These are phyloP conservation scores for Diaporthe longicolla DNA, from an alignment of 2,329 filamentous ascomycete genomes.

Conservation along the genomic window DNA sequence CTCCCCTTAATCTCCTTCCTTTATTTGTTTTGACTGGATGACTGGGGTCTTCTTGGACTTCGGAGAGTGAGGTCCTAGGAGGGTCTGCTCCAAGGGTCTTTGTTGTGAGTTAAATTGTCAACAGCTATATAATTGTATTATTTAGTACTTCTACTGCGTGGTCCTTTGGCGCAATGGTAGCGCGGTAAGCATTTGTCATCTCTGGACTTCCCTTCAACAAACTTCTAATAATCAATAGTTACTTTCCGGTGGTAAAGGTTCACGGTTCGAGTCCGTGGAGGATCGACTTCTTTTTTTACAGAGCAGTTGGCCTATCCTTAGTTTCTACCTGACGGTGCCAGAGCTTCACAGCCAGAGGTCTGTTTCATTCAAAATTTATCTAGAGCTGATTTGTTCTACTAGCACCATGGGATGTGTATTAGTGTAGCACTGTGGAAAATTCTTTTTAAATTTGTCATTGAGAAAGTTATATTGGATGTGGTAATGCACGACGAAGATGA, in stretches of 20 bases:
- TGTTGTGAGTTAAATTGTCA: background rate
- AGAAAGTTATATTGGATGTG: no score
- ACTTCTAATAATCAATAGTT: background rate
- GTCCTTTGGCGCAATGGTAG: constrained; percentile 38
- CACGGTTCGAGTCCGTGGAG: constrained; percentile 36
- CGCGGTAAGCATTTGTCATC: background rate
- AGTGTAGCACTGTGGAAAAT: no score
- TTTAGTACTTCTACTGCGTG: background rate
- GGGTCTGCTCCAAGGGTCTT: no score
- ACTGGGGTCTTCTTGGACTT: background rate
- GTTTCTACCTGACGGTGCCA: background rate
- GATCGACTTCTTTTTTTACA: background rate
- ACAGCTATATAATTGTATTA: background rate
- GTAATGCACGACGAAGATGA: no score
- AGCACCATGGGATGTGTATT: no score
- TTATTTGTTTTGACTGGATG: background rate
- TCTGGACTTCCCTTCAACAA: background rate
- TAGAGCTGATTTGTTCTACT: background rate
- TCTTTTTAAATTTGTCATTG: no score
- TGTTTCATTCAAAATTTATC: background rate
- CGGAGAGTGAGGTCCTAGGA: no score
- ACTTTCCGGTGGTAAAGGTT: constrained; percentile 35
- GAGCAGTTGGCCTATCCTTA: background rate
- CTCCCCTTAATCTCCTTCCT: background rate
- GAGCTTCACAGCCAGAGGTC: background rate